Evolutionary conservation across 495 filamentous ascomycete genomes (phyloP).

Genomic region (Penicillium tannophilum): DNA sequence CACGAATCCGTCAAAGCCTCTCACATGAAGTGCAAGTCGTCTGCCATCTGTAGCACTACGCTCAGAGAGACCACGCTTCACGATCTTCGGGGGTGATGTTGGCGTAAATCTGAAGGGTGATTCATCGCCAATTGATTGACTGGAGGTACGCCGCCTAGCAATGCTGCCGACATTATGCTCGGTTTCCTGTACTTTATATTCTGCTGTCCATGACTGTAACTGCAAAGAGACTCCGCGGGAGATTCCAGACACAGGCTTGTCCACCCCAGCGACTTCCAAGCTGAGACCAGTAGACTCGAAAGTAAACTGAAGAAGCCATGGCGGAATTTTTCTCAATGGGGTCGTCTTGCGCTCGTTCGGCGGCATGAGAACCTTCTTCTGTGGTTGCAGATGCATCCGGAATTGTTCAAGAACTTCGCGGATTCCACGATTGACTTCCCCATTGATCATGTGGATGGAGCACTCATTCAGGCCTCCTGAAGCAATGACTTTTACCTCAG

Average conservation of each 20-base stretch:
- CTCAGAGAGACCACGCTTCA: constrained; percentile 65
- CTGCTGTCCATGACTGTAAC: constrained; percentile 85
- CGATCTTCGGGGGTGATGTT: constrained; percentile 62
- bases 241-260: constrained; percentile 74
- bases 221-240: constrained; percentile 82
- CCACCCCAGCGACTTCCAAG: constrained; percentile 87
- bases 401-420: constrained; percentile 88
- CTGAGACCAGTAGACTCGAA: constrained; percentile 88
- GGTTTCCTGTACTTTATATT: constrained; percentile 81
- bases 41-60: constrained; percentile 75
- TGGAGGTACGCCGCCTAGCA: constrained; percentile 58
- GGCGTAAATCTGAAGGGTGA: constrained; percentile 57
- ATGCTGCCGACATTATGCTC: constrained; percentile 62
- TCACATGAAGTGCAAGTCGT: constrained; percentile 75
- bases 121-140: constrained; percentile 52
- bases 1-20: constrained; percentile 84
- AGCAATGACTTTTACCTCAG: constrained; percentile 79
- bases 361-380: constrained; percentile 57
- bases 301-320: constrained; percentile 82
- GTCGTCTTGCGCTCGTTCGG: constrained; percentile 56
- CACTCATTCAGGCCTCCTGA: constrained; percentile 83
- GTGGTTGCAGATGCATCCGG: constrained; percentile 61
- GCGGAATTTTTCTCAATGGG: constrained; percentile 74
- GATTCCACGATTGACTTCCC: constrained; percentile 89
- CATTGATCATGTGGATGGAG: constrained; percentile 83